These are phyloP conservation scores for Poa annua DNA, from an alignment of 176 grass and related monocot species.

Conservation along the genomic window DNA sequence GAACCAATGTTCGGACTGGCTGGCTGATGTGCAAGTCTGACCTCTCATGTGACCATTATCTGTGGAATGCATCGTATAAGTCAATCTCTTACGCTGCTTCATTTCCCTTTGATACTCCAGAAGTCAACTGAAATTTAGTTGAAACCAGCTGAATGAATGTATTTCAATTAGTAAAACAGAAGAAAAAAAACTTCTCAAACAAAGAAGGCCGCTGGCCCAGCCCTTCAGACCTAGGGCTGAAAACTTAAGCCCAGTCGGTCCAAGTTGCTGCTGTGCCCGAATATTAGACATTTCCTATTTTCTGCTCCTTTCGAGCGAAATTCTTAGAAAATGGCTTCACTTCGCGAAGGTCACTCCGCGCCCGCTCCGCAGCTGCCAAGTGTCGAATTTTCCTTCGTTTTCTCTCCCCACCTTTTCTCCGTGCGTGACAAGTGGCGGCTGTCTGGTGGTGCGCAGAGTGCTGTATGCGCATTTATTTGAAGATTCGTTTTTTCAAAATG, in stretches of 20 bases:
- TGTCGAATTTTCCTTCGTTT: too few species aligned
- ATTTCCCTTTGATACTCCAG: not conserved
- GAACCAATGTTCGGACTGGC: not conserved
- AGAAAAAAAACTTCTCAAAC: not conserved
- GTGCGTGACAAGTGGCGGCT: too few species aligned
- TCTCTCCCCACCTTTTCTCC: too few species aligned
- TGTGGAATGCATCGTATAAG: not conserved
- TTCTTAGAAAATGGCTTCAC: too few species aligned
- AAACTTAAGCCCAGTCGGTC: not conserved
- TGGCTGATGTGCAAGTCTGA: slow-evolving; percentile 2
- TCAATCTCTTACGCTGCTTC: not conserved
- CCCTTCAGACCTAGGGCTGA: not conserved
- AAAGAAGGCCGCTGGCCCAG: not conserved
- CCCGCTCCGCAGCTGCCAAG: too few species aligned
- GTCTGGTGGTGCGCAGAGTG: too few species aligned
- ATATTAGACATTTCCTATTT: too few species aligned
- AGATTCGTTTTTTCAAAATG: too few species aligned
- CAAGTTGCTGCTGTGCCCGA: too few species aligned
- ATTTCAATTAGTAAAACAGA: not conserved
- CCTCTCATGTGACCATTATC: not conserved
- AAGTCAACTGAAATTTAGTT: not conserved
- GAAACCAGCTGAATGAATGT: not conserved
- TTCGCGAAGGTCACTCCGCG: too few species aligned
- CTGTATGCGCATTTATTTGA: too few species aligned
- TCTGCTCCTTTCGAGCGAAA: too few species aligned